Base-by-base conservation (phyloP, 2,329 filamentous ascomycete genomes). In the Hortaea sp. region DNA sequence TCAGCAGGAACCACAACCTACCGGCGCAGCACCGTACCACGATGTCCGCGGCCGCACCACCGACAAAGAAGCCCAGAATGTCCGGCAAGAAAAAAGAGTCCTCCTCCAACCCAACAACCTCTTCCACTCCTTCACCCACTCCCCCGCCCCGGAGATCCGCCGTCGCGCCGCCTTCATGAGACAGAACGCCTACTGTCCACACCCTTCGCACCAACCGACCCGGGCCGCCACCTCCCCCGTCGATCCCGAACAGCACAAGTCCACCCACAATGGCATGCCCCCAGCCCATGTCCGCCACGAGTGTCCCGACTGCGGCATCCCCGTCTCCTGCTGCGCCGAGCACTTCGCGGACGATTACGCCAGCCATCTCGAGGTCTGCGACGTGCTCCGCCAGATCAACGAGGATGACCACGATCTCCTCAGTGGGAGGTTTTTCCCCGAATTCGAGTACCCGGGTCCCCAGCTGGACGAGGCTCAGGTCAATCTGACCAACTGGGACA, bases 401-500 rank as follows among this genome's bases (percentile, higher is more conserved):
- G 92, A 98, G 69, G 92, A 98, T 62, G 92, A 98, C 57, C 94
- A 98, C 62, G 92, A 98, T 65, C 69, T 98, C 55, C 77, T 85
- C 43, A 95, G 88, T 12, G 92, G 92, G 3, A 79, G 92, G 29
- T 84, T 88, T 66, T 98, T 98, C 67, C 83, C 85, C 10, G 94
- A 98, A 66, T 97, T 94, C 61, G 81, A 89, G 51, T 94, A 95
- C 62, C 88, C 92, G 0, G 86, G 84, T 10, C 76, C 82, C 45
- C 89, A 95, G 69, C 81, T 95, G 64, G 89, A 95, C 54, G 90
- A 95, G 64, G 86, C 88, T 31, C 76, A 92, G 54, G 80, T 95
- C 55, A 98, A 98, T 68, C 89, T 98, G 85, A 94, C 85, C 39
- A 98, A 94, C 66, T 98, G 92, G 92, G 92, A 98, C 66, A 97